Evolutionary conservation across 2,329 filamentous ascomycete species (phyloP), one percentile per base, ranked within the genome.

Genomic region (Microcyclospora pomicola): DNA sequence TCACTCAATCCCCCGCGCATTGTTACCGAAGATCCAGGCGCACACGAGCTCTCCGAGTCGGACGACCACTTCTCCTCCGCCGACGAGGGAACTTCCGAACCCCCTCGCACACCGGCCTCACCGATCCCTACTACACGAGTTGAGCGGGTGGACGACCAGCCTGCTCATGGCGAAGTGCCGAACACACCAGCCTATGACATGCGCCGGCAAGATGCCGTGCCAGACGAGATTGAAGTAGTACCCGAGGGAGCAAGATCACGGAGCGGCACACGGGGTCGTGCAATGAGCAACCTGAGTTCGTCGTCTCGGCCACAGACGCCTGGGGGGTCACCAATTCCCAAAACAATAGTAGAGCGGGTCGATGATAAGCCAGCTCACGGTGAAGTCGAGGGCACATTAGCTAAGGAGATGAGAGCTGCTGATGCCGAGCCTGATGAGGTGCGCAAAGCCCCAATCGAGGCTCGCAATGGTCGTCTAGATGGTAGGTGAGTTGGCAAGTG

Each of bases 21-120:
- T 45, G 45, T 49, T 38, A 51, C 51, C 30, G 36, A 51, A 31
- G 55, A 59, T 36, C 45, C 46, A 31, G 48, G 44, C 40, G 47
- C 49, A 9, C 50, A 54, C 29, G 48, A 55, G 35, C 42, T 51
- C 32, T 41, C 40, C 9, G 42, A 38, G 5, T 31, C 56, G 34
- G 69, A 69, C 41, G 75, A 79, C 44, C 72, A 78, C 58, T 80
- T 79, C 56, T 77, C 74, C 34, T 75, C 79, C 52, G 75, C 75
- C 40, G 72, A 67, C 32, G 75, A 79, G 62, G 75, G 72, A 48
- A 47, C 44, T 29, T 42, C 46, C 29, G 44, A 55, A 56, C 49
- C 50, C 46, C 51, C 51, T 55, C 40, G 46, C 48, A 40, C 38
- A 11, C 46, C 45, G 10, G 35, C 40, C 34, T 74, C 72, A 9